Conservation (phyloP, 306 rosid genomes). For the Cucumis cinereus region DNA sequence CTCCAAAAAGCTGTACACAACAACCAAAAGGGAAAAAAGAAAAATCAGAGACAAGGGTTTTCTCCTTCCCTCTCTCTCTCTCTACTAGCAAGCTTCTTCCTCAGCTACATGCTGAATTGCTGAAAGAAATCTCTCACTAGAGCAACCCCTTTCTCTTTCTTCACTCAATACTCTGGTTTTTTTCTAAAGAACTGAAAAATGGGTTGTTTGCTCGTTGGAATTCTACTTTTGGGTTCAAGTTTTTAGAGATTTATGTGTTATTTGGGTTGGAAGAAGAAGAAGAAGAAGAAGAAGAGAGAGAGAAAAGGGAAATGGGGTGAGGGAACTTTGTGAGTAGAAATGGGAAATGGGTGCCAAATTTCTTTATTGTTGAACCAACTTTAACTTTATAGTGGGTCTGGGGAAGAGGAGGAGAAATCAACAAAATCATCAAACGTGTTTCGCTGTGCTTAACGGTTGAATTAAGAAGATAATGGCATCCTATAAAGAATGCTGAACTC, state of each 20-base stretch:
- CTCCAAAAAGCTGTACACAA: not conserved
- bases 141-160: not conserved
- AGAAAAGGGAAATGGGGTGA: not conserved
- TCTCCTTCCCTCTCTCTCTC: not conserved
- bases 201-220: not conserved
- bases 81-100: not conserved
- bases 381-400: not conserved
- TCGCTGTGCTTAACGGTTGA: not conserved
- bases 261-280: not conserved
- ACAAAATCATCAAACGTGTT: not conserved
- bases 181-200: not conserved
- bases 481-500: not conserved
- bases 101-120: constrained; percentile 4
- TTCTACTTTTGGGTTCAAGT: not conserved
- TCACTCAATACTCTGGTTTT: not conserved
- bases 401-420: not conserved
- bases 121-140: not conserved
- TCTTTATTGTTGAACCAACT: not conserved
- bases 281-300: not conserved
- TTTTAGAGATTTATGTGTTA: not conserved
- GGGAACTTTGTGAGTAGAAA: not conserved
- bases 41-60: constrained; percentile 5
- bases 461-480: not conserved
- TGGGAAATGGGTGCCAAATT: not conserved
- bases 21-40: not conserved